Conservation (phyloP, 2,329 filamentous ascomycete genomes). For the Madurella fahalii region DNA sequence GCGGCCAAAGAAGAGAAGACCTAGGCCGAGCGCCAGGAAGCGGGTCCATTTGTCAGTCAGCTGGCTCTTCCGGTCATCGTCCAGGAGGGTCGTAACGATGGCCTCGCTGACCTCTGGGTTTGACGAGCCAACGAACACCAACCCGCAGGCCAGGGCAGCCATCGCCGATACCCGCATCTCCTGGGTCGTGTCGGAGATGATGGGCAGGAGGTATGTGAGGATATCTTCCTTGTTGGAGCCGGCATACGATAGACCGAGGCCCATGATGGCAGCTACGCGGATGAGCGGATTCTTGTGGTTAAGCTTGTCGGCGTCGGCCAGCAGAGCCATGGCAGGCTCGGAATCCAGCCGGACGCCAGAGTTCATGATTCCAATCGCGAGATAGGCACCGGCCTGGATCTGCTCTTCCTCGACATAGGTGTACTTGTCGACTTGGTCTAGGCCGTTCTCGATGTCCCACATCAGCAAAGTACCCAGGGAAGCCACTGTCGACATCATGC, state of each 20-base stretch:
- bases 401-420: constrained; percentile 76
- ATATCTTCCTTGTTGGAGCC: constrained; percentile 89
- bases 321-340: constrained; percentile 82
- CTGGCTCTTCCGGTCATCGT: constrained; percentile 85
- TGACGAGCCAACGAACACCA: constrained; percentile 90
- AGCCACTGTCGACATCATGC: constrained; percentile 93
- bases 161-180: constrained; percentile 97
- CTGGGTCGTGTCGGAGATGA: constrained; percentile 76
- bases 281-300: constrained; percentile 73
- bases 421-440: constrained; percentile 93
- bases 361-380: constrained; percentile 94
- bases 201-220: constrained; percentile 78
- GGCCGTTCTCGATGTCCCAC: constrained; percentile 88
- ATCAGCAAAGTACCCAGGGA: constrained; percentile 87
- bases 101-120: constrained; percentile 88
- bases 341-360: constrained; percentile 85
- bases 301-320: constrained; percentile 76
- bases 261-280: constrained; percentile 86
- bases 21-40: constrained; percentile 91
- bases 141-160: constrained; percentile 84
- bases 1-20: constrained; percentile 89
- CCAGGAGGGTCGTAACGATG: constrained; percentile 86
- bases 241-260: constrained; percentile 88
- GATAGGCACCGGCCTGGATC: constrained; percentile 85
- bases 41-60: constrained; percentile 98